Evolutionary conservation across 1,139 yeast genomes (phyloP), one percentile per base, ranked within the genome.

Genomic region (Keqinozyma sinolaborantium): DNA sequence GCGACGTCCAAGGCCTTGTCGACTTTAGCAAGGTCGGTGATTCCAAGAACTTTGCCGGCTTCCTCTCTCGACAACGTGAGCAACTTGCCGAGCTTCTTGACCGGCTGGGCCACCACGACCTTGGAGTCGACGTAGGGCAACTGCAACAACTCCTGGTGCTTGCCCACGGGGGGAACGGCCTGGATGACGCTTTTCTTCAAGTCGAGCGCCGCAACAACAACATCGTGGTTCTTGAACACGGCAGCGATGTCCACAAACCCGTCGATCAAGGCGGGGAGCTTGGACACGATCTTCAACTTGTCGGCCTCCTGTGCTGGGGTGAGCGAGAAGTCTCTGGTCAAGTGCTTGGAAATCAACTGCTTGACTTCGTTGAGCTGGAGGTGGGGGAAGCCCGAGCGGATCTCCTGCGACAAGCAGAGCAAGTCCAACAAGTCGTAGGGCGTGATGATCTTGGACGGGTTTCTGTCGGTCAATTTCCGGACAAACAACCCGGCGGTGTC

Each of bases 191-290:
- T 73, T 51, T 85, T 83, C 47, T 83, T 77, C 35, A 94, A 70
- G 36, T 83, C 87, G 31, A 79, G 58, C 11, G 88, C 76, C 24
- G 73, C 68, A 28, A 71, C 48, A 18, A 85, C 68, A 33, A 86
- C 69, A 14, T 82, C 92, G 15, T 77, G 69, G 41, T 77, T 76
- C 63, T 92, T 83, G 60, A 88, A 90, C 15, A 77, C 78, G 15
- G 86, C 67, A 7, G 95, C 87, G 47, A 92, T 82, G 44, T 86
- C 95, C 38, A 88, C 64, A 44, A 87, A 69, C 0, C 94, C 95
- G 32, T 73, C 68, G 24, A 92, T 64, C 45, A 92, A 65, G 19
- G 69, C 64, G 20, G 92, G 88, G 25, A 86, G 70, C 31, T 73
- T 64, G 2, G 86, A 63, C 9, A 85, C 78, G 25, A 85, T 65